A percentile compares a stretch with the other conserved stretches of the same genome.
phyloP scores from a whole-genome alignment of 495 filamentous ascomycete species.

The Antarctomyces pellizariae region DNA sequence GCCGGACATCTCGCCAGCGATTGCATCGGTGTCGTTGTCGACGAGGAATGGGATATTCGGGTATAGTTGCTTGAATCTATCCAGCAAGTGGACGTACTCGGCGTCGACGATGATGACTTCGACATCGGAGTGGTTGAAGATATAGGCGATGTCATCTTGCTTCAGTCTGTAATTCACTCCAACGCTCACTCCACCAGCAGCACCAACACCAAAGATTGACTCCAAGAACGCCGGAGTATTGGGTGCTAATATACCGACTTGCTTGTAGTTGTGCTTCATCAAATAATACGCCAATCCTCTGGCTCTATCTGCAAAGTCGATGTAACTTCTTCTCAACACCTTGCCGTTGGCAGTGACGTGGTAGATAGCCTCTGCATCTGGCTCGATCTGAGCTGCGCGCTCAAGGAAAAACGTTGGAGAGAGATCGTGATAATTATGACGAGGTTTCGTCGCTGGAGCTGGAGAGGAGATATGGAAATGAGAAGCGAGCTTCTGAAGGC shows the following conservation, averaged over 20 bases:
- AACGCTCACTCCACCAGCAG: conserved; percentile 61
- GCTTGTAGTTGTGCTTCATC: conserved; percentile 39
- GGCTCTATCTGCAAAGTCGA: conserved; percentile 62
- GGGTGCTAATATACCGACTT: conserved; percentile 59
- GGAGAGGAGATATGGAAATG: conserved; percentile 28
- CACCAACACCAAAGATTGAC: conserved; percentile 67
- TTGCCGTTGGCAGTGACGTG: conserved; percentile 65
- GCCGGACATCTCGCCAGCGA: conserved; percentile 42
- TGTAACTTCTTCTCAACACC: conserved; percentile 46
- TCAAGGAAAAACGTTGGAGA: conserved; percentile 79
- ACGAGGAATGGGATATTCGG: conserved; percentile 45
- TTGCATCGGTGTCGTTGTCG: conserved; percentile 67
- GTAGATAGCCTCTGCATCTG: conserved; percentile 66
- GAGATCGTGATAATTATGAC: conserved; percentile 39
- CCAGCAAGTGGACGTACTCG: conserved; percentile 51
- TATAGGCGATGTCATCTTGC: conserved; percentile 69
- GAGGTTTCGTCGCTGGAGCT: conserved; percentile 13
- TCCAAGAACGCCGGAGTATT: conserved; percentile 94
- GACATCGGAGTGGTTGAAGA: conserved; percentile 63
- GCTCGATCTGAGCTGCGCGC: conserved; percentile 75
- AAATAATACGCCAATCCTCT: conserved; percentile 74
- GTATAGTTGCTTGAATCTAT: conserved; percentile 31
- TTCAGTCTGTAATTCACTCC: conserved; percentile 84
- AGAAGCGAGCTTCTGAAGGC: conserved; percentile 30
- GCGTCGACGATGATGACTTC: conserved; percentile 74